phyloP scores from a whole-genome alignment of 2,329 filamentous ascomycete genomes.

The Aspergillus proliferans region DNA sequence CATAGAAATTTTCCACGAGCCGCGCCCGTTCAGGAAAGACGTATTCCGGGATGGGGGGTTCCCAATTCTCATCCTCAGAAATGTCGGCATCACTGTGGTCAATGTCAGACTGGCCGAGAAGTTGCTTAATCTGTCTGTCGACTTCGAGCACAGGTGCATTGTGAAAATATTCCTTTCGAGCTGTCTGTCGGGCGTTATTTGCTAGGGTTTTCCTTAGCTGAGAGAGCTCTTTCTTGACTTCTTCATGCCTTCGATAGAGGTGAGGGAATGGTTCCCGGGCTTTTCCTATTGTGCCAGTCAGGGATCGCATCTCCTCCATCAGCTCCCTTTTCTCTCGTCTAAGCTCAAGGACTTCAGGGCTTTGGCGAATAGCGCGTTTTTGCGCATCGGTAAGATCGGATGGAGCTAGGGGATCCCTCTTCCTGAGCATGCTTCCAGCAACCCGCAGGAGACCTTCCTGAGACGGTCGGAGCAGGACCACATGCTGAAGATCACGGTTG shows the following conservation, averaged over 20 bases:
- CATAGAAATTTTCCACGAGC: constrained; percentile 23
- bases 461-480: constrained; percentile 20
- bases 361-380: constrained; percentile 12
- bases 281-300: constrained; percentile 16
- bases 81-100: constrained; percentile 68
- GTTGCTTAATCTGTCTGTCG: constrained; percentile 20
- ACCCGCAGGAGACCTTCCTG: constrained; percentile 17
- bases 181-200: constrained; percentile 14
- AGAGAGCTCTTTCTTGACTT: constrained; percentile 14
- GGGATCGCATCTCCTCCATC: constrained; percentile 18
- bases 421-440: constrained; percentile 21
- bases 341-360: constrained; percentile 16
- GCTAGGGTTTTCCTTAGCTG: constrained; percentile 16
- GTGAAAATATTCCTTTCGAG: constrained; percentile 21
- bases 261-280: constrained; percentile 13
- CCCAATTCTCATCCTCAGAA: constrained; percentile 72
- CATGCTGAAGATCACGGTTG: constrained; percentile 18
- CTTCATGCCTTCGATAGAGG: constrained; percentile 17
- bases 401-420: constrained; percentile 15
- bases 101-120: constrained; percentile 14
- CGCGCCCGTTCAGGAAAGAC: constrained; percentile 17
- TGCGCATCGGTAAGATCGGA: constrained; percentile 17
- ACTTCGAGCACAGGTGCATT: constrained; percentile 19
- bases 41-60: constrained; percentile 31
- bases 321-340: constrained; percentile 21